Percentiles rank a stretch among this genome's conserved stretches.
phyloP scores from a whole-genome alignment of 345 rosid species.

The Lumnitzera littorea region DNA sequence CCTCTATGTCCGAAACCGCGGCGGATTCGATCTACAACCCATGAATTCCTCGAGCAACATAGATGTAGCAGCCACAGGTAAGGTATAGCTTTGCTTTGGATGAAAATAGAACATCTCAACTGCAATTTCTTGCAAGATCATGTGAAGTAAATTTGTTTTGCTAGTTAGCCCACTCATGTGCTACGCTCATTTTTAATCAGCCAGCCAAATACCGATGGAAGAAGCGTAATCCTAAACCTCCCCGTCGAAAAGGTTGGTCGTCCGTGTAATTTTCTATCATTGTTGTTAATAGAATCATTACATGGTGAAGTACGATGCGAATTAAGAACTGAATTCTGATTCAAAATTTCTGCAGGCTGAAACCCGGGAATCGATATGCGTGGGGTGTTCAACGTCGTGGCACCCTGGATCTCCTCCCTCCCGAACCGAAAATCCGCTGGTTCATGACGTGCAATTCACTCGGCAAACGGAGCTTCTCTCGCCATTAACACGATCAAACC shows the following conservation, averaged over 20 bases:
- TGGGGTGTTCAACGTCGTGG: constrained; percentile 33
- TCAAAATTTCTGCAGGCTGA: constrained; percentile 17
- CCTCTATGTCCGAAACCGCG: constrained; percentile 78
- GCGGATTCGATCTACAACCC: constrained; percentile 35
- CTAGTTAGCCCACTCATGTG: background rate
- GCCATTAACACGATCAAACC: constrained; percentile 46
- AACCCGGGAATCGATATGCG: constrained; percentile 26
- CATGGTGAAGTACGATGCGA: no score
- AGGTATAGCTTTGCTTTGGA: background rate
- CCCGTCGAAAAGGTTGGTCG: constrained; percentile 37
- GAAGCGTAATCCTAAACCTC: constrained; percentile 31
- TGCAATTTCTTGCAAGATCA: background rate
- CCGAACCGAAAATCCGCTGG: constrained; percentile 65
- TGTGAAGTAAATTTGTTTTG: background rate
- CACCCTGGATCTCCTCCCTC: constrained; percentile 73
- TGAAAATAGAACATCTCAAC: background rate
- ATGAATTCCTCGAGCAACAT: constrained; percentile 56
- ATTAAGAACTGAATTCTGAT: background rate
- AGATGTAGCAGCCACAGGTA: constrained; percentile 48
- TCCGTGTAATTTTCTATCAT: background rate
- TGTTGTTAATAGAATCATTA: background rate
- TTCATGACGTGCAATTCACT: constrained; percentile 57
- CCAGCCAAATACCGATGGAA: constrained; percentile 36
- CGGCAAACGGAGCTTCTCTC: constrained; percentile 64
- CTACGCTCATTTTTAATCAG: constrained; percentile 13